phyloP scores from a whole-genome alignment of 352 stramenopile genomes.

The Lagenidium sp. region DNA sequence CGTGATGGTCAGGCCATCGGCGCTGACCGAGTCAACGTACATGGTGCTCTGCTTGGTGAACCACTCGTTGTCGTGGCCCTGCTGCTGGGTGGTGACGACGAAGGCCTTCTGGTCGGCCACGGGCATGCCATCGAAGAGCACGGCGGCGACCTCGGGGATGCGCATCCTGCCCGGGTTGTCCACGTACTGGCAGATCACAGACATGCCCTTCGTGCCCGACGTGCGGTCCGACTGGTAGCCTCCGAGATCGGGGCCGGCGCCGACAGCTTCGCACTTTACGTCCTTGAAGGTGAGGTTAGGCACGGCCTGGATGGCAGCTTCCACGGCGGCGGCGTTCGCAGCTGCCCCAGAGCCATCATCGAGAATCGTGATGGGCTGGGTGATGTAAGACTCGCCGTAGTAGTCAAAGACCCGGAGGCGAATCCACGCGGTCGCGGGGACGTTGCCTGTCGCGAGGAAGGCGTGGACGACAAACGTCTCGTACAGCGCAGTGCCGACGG shows the following conservation, averaged over 20 bases:
- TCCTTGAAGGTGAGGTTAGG: slow-evolving; percentile 38
- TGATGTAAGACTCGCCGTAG: slow-evolving; percentile 60
- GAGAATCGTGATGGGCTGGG: slow-evolving; percentile 30
- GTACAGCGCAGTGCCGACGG: slow-evolving; percentile 21
- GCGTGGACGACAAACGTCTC: slow-evolving; percentile 48
- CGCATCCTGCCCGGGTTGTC: slow-evolving; percentile 47
- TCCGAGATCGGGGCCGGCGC: not conserved
- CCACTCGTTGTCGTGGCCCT: slow-evolving; percentile 43
- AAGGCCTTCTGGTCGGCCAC: slow-evolving; percentile 4
- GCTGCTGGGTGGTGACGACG: slow-evolving; percentile 26
- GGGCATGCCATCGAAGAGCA: slow-evolving; percentile 8
- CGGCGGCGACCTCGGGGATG: slow-evolving; percentile 28
- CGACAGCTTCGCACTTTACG: slow-evolving; percentile 24
- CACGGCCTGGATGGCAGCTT: slow-evolving; percentile 23
- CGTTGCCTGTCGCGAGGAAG: slow-evolving; percentile 1
- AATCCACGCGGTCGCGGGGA: slow-evolving; percentile 12
- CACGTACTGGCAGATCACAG: slow-evolving; percentile 42
- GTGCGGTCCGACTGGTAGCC: slow-evolving; percentile 13
- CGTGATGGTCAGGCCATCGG: not conserved
- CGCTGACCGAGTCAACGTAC: not conserved
- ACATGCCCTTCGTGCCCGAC: slow-evolving; percentile 19
- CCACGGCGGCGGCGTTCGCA: not conserved
- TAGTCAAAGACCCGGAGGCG: slow-evolving; percentile 60
- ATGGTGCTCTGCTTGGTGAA: slow-evolving; percentile 26
- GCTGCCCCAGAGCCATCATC: slow-evolving; percentile 6